Conservation (phyloP, 192 early-diverging fungal species). For the Allomyces javanicus region DNA sequence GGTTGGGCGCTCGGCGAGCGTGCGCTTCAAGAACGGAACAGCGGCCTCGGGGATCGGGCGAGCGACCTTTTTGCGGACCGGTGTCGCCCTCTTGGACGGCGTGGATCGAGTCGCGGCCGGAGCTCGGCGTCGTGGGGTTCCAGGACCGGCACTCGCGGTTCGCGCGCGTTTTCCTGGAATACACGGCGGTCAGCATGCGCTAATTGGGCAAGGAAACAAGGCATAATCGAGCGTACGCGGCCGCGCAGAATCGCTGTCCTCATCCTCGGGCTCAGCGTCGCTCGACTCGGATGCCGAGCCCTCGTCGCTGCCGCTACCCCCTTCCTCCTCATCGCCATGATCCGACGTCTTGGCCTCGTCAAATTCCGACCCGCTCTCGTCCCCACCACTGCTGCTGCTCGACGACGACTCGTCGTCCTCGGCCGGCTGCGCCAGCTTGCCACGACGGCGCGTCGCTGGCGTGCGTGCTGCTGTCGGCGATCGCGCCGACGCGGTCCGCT, state of each 20-base stretch:
- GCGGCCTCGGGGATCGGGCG: conserved; percentile 1
- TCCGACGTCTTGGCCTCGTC: neutral
- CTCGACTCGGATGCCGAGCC: neutral
- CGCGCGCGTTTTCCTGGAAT: neutral
- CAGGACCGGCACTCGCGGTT: neutral
- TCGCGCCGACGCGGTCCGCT: neutral
- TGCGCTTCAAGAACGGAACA: conserved; percentile 14
- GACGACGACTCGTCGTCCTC: neutral
- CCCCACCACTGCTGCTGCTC: too few relatives aligned
- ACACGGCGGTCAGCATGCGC: neutral
- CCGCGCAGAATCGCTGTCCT: too few relatives aligned
- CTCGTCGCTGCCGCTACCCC: neutral
- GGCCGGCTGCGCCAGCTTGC: neutral
- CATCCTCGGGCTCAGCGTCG: too few relatives aligned
- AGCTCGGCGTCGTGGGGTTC: neutral
- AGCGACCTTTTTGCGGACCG: too few relatives aligned
- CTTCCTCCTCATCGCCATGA: neutral
- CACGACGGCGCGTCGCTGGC: neutral
- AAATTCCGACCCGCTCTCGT: too few relatives aligned
- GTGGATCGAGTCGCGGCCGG: neutral
- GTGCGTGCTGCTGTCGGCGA: neutral
- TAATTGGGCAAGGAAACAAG: too few relatives aligned
- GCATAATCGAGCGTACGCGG: too few relatives aligned
- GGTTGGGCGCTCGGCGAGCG: conserved; percentile 6
- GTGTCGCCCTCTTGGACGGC: too few relatives aligned